A percentile compares a stretch with the other conserved stretches of the same genome.
phyloP scores from a whole-genome alignment of 2,329 filamentous ascomycete species.

The Alternaria ethzedia region DNA sequence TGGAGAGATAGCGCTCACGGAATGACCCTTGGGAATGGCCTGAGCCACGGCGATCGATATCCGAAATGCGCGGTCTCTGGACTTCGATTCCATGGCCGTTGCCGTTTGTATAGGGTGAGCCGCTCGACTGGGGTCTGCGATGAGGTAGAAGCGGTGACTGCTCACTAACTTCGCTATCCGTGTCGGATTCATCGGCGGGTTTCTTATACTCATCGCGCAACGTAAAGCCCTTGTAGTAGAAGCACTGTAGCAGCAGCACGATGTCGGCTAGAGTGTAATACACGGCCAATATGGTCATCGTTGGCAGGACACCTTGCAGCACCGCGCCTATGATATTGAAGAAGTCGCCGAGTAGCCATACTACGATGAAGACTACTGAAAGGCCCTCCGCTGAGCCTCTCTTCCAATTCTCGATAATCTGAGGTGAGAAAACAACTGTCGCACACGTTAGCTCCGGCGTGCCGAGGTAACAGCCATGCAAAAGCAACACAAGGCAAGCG shows the following conservation, averaged over 20 bases:
- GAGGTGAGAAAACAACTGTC: slow-evolving; percentile 85
- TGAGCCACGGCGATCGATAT: slow-evolving; percentile 41
- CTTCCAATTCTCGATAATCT: slow-evolving; percentile 94
- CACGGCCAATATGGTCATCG: slow-evolving; percentile 93
- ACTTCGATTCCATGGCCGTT: slow-evolving; percentile 23
- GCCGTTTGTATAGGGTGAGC: slow-evolving; percentile 24
- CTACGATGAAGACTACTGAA: slow-evolving; percentile 87
- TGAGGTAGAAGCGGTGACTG: slow-evolving; percentile 44
- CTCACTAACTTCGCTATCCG: slow-evolving; percentile 44
- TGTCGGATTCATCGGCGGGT: slow-evolving; percentile 27
- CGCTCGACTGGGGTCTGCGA: slow-evolving; percentile 30
- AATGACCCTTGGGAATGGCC: slow-evolving; percentile 44
- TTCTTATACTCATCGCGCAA: slow-evolving; percentile 44
- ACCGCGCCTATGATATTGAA: slow-evolving; percentile 97
- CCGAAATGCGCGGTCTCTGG: slow-evolving; percentile 45
- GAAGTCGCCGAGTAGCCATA: slow-evolving; percentile 93
- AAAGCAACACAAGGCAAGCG: neutral
- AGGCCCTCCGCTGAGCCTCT: slow-evolving; percentile 84
- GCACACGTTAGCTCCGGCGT: slow-evolving; percentile 15
- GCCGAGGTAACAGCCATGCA: neutral
- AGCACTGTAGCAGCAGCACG: slow-evolving; percentile 85
- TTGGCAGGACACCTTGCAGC: slow-evolving; percentile 88
- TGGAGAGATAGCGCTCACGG: slow-evolving; percentile 59
- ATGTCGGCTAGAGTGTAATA: slow-evolving; percentile 94
- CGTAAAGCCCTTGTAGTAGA: slow-evolving; percentile 89